Evolutionary conservation across 148 eudicot species (phyloP), one percentile per base, ranked within the genome.

Genomic region (Persicaria maculosa): DNA sequence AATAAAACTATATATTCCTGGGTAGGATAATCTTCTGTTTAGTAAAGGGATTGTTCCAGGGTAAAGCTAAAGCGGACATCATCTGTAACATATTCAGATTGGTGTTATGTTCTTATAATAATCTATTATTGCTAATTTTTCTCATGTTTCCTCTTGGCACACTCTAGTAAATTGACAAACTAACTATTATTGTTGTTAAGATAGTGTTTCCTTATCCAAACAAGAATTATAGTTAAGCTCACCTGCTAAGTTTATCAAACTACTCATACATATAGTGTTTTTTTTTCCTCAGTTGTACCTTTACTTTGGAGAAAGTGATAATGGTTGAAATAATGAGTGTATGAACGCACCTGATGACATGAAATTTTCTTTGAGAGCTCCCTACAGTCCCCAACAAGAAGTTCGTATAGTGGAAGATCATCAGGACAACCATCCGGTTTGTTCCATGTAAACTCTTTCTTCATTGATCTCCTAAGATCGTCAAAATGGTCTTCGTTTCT

Each of bases 361-460:
- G 97, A 94, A 79, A 94, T 93, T 74, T 80, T 75, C 81, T 89
- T 88, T 1, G 98, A 78, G 47, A 90, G 76, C 76, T 81, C 84
- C 73, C 61, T 78, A 80, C 82, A 87, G 68, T 89, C 95, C 45
- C 86, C 85, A 69, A 47, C 74, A 61, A 86, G 87, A 67, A 94
- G 97, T 76, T 84, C 93, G 77, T 91, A 94, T 4, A 94, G 83
- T 46, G 97, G 97, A 61, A 94, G 87, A 65, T 85, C 87, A 73
- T 82, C 80, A 75, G 97, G 98, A 78, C 98, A 94, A 44, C 98
- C 97, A 67, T 85, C 93, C 3, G 97, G 97, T 78, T 86, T 94
- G 83, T 74, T 76, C 98, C 98, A 94, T 55, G 86, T 81, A 74
- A 94, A 94, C 55, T 86, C 91, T 31, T 88, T 71, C 82, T 84